A percentile compares a stretch with the other conserved stretches of the same genome.
Conservation (phyloP, 2,329 filamentous ascomycete genomes). For the Fusarium newnesense region DNA sequence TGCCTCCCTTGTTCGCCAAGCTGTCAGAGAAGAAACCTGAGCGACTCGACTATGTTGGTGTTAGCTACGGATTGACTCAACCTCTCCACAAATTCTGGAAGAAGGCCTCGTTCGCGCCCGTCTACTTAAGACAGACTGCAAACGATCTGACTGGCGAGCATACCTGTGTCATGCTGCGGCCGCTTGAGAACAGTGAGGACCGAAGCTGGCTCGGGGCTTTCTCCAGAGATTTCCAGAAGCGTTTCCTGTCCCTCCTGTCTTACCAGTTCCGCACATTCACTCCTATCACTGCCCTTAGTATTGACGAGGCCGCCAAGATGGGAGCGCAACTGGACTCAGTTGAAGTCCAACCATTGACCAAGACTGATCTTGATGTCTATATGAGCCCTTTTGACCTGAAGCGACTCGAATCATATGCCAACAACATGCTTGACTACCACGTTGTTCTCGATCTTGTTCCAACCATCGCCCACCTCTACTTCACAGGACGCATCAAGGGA, state of each 20-base stretch:
- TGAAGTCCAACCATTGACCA: slow-evolving; percentile 68
- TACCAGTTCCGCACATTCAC: slow-evolving; percentile 92
- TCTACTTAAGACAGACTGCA: slow-evolving; percentile 93
- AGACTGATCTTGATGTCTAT: slow-evolving; percentile 78
- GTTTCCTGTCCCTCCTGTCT: slow-evolving; percentile 89
- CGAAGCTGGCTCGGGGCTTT: slow-evolving; percentile 90
- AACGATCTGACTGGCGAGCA: slow-evolving; percentile 98
- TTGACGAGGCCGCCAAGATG: slow-evolving; percentile 84
- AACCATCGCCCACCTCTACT: slow-evolving; percentile 83
- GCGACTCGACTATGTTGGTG: slow-evolving; percentile 89
- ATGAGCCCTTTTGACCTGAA: slow-evolving; percentile 96
- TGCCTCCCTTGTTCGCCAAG: slow-evolving; percentile 93
- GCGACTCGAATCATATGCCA: slow-evolving; percentile 92
- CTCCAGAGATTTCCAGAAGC: slow-evolving; percentile 89
- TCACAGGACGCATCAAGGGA: slow-evolving; percentile 77
- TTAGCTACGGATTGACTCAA: slow-evolving; percentile 91
- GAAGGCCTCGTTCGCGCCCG: slow-evolving; percentile 82
- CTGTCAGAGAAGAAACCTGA: slow-evolving; percentile 84
- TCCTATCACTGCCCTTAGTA: slow-evolving; percentile 80
- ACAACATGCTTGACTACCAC: slow-evolving; percentile 97
- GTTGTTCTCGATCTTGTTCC: slow-evolving; percentile 95
- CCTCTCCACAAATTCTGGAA: slow-evolving; percentile 98
- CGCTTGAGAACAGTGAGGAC: slow-evolving; percentile 75
- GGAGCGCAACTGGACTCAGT: slow-evolving; percentile 73
- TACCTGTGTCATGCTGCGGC: slow-evolving; percentile 95